Percentiles rank a stretch among this genome's conserved stretches.
Evolutionary conservation across 441 rosid species (phyloP).

Genomic region (Corymbia calophylla): DNA sequence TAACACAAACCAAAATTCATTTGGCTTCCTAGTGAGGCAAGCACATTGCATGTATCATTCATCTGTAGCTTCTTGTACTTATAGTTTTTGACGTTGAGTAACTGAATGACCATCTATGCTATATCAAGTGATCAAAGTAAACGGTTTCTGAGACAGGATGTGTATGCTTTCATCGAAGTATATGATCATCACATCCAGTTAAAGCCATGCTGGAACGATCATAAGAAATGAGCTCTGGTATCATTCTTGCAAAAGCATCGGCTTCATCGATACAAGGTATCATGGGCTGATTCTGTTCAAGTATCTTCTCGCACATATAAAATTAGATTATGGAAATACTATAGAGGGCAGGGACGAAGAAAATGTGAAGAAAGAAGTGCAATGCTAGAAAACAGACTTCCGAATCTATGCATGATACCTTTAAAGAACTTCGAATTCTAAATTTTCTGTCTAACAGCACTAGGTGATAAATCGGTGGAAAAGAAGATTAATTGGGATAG

Average conservation of each 20-base stretch:
- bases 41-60: background rate
- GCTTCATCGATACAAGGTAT: background rate
- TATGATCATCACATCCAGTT: background rate
- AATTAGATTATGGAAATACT: background rate
- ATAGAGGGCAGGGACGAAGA: background rate
- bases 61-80: background rate
- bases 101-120: background rate
- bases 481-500: background rate
- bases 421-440: background rate
- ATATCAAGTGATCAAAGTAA: background rate
- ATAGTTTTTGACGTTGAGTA: background rate
- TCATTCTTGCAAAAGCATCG: background rate
- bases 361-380: background rate
- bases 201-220: background rate
- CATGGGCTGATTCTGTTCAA: background rate
- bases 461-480: background rate
- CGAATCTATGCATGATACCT: background rate
- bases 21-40: background rate
- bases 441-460: background rate
- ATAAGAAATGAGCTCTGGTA: background rate
- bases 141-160: background rate
- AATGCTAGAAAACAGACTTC: background rate
- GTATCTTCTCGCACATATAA: background rate
- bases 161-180: background rate
- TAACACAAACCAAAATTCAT: conserved; percentile 5